Conservation (phyloP, 306 rosid genomes). For the Canavalia ensiformis region DNA sequence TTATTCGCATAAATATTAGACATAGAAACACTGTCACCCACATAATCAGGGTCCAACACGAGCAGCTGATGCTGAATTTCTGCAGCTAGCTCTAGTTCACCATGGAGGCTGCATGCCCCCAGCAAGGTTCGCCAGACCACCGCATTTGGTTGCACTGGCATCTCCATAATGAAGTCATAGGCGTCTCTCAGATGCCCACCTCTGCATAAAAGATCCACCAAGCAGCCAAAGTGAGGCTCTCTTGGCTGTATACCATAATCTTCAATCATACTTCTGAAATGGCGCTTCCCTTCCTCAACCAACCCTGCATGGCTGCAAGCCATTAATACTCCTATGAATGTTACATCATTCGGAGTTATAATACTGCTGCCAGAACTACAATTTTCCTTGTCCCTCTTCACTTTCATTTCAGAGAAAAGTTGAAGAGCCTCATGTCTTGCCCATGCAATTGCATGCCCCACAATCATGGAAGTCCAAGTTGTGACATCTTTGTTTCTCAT, state of each 20-base stretch:
- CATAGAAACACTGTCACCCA: constrained; percentile 67
- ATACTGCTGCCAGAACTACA: constrained; percentile 7
- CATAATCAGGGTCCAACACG: constrained; percentile 60
- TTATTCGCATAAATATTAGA: constrained; percentile 70
- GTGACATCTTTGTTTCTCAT: constrained; percentile 62
- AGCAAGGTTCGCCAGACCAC: constrained; percentile 70
- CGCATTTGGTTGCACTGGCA: constrained; percentile 50
- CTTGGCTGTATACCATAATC: constrained; percentile 59
- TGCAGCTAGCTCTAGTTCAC: constrained; percentile 59
- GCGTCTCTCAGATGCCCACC: constrained; percentile 62
- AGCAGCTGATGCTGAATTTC: constrained; percentile 56
- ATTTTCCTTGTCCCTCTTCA: constrained; percentile 12
- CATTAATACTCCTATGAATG: constrained; percentile 74
- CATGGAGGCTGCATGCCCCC: constrained; percentile 64
- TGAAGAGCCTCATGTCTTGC: constrained; percentile 54
- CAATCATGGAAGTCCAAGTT: constrained; percentile 75
- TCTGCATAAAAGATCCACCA: constrained; percentile 77
- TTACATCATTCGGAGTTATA: constrained; percentile 60
- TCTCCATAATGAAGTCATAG: constrained; percentile 59
- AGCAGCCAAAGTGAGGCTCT: constrained; percentile 73
- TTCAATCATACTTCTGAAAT: constrained; percentile 65
- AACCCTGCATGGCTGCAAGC: constrained; percentile 79
- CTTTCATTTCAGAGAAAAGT: constrained; percentile 48
- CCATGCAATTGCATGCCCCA: constrained; percentile 74
- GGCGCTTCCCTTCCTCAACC: constrained; percentile 69